phyloP scores from a whole-genome alignment of 2,329 filamentous ascomycete species.

The Aureobasidium sp. region DNA sequence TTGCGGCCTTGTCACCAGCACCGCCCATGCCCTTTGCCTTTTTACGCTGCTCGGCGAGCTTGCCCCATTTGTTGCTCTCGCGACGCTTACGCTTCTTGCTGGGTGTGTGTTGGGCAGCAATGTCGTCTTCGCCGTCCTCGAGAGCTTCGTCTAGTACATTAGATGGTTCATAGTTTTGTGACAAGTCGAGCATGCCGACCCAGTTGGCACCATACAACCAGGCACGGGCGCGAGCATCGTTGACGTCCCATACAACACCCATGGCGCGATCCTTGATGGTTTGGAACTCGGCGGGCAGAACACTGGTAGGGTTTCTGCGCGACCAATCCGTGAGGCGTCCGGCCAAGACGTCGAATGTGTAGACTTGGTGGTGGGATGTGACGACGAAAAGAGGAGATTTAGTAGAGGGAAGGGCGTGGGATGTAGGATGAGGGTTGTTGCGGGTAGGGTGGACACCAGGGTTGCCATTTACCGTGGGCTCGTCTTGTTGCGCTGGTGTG shows the following conservation, averaged over 20 bases:
- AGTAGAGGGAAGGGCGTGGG: constrained; percentile 49
- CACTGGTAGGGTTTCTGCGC: constrained; percentile 67
- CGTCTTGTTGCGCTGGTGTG: constrained; percentile 1
- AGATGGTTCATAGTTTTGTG: constrained; percentile 53
- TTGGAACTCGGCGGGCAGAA: constrained; percentile 67
- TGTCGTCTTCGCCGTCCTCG: constrained; percentile 7
- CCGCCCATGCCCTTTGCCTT: constrained; percentile 46
- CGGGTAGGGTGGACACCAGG: constrained; percentile 44
- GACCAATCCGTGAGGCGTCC: constrained; percentile 82
- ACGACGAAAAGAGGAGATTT: constrained; percentile 54
- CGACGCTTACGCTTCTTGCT: constrained; percentile 38
- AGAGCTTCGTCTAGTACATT: not conserved
- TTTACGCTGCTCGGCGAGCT: constrained; percentile 25
- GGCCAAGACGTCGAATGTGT: constrained; percentile 70
- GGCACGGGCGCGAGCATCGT: constrained; percentile 49
- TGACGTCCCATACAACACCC: constrained; percentile 74
- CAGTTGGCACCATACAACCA: constrained; percentile 87
- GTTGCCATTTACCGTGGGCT: constrained; percentile 35
- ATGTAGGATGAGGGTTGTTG: constrained; percentile 46
- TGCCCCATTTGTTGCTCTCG: constrained; percentile 17
- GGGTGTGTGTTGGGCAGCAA: constrained; percentile 10
- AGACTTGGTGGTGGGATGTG: constrained; percentile 59
- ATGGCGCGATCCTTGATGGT: constrained; percentile 73
- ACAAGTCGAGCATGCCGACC: constrained; percentile 87
- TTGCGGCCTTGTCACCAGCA: constrained; percentile 47